Evolutionary conservation across 768 basidiomycete species (phyloP).

Genomic region (Mycena haematopus): DNA sequence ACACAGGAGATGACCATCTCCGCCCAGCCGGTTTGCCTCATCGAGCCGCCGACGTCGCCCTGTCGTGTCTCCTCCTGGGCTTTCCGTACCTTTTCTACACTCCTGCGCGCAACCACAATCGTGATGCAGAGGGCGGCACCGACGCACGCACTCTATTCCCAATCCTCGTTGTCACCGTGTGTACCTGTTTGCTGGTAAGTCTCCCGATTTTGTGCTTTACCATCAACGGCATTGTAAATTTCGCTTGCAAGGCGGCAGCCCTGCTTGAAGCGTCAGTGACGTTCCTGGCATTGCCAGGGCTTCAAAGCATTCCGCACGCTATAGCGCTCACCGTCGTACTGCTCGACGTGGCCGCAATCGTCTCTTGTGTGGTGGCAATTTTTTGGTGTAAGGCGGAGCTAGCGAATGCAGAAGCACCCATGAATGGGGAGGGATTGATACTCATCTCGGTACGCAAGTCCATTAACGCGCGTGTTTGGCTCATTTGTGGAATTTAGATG

Average conservation of each 20-base stretch:
- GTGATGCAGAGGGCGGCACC: slow-evolving; percentile 62
- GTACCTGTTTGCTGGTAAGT: slow-evolving; percentile 69
- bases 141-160: slow-evolving; percentile 49
- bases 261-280: slow-evolving; percentile 84
- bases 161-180: slow-evolving; percentile 68
- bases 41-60: slow-evolving; percentile 59
- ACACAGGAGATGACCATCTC: slow-evolving; percentile 36
- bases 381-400: slow-evolving; percentile 74
- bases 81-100: slow-evolving; percentile 79
- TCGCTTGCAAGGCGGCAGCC: slow-evolving; percentile 68
- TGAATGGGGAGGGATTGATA: slow-evolving; percentile 57
- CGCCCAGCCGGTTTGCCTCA: slow-evolving; percentile 46
- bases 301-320: slow-evolving; percentile 68
- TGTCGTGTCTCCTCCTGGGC: slow-evolving; percentile 74
- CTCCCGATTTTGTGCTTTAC: slow-evolving; percentile 12
- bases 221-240: slow-evolving; percentile 24
- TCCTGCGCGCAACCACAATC: slow-evolving; percentile 50
- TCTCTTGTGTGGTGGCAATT: slow-evolving; percentile 70
- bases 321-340: slow-evolving; percentile 72
- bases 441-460: slow-evolving; percentile 48
- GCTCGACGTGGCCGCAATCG: slow-evolving; percentile 73
- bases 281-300: slow-evolving; percentile 77
- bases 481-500: slow-evolving; percentile 42
- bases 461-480: too few species aligned
- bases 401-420: slow-evolving; percentile 48